phyloP scores from a whole-genome alignment of 345 rosid genomes.

The Populus deltoides region DNA sequence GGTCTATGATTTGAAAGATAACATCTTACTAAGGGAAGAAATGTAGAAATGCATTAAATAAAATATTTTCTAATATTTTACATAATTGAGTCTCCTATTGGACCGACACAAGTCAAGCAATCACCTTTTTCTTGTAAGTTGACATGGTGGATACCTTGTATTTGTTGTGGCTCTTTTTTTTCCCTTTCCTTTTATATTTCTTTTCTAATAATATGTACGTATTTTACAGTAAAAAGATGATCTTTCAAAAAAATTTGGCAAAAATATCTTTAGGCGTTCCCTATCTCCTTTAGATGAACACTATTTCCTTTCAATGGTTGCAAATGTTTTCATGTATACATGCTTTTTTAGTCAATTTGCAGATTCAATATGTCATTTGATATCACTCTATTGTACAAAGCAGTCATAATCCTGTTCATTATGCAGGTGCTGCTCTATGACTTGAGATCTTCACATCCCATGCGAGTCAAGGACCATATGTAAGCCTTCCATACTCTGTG shows the following conservation, averaged over 20 bases:
- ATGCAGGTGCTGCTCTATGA: slow-evolving; percentile 86
- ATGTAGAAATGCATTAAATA: background rate
- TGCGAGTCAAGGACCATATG: slow-evolving; percentile 89
- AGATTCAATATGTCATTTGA: background rate
- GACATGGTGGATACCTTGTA: too few relatives aligned
- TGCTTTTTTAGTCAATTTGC: background rate
- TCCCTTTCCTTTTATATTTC: too few relatives aligned
- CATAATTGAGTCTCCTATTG: too few relatives aligned
- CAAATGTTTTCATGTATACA: too few relatives aligned
- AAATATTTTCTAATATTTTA: background rate
- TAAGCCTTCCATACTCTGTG: slow-evolving; percentile 34
- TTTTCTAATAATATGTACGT: too few relatives aligned
- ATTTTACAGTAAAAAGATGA: too few relatives aligned
- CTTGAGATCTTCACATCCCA: slow-evolving; percentile 77
- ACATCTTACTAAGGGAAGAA: background rate
- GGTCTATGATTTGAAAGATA: too few relatives aligned
- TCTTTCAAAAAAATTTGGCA: background rate
- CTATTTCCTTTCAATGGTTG: background rate
- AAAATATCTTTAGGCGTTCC: background rate
- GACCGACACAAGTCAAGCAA: too few relatives aligned
- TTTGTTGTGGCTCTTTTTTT: too few relatives aligned
- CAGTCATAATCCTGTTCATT: slow-evolving; percentile 9
- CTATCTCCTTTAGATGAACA: background rate
- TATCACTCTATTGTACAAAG: background rate
- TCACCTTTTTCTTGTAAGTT: too few relatives aligned